phyloP scores from a whole-genome alignment of 208 protist genomes.

The Leishmania amazonensis region DNA sequence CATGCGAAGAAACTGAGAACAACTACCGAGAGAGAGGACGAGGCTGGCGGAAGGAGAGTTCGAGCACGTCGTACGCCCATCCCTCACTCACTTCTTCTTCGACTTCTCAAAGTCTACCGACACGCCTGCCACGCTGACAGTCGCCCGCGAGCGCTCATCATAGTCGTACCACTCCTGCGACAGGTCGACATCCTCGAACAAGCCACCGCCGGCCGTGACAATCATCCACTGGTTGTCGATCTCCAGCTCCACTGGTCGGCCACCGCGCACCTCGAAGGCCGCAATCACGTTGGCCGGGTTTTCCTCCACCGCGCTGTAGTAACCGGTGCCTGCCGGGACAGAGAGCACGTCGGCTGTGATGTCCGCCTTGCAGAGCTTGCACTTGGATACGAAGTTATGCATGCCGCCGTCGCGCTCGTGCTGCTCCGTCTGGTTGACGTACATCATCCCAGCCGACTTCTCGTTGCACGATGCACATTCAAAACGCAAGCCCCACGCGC shows the following conservation, averaged over 20 bases:
- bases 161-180: constrained; percentile 77
- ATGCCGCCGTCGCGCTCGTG: constrained; percentile 54
- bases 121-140: constrained; percentile 45
- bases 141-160: constrained; percentile 43
- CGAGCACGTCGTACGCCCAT: background rate
- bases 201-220: constrained; percentile 19
- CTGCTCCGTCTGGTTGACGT: constrained; percentile 52
- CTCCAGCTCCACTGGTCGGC: constrained; percentile 57
- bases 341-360: constrained; percentile 49
- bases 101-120: constrained; percentile 40
- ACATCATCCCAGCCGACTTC: constrained; percentile 44
- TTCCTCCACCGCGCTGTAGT: constrained; percentile 21
- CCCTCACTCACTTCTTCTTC: constrained; percentile 39
- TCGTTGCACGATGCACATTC: constrained; percentile 62
- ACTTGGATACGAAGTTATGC: constrained; percentile 59
- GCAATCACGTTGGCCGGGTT: constrained; percentile 26
- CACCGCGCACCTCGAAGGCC: constrained; percentile 70
- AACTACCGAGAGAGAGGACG: background rate
- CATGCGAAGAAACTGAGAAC: background rate
- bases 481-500: constrained; percentile 61
- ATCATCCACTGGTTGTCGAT: constrained; percentile 71
- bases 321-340: constrained; percentile 9
- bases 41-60: background rate
- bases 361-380: constrained; percentile 52
- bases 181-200: constrained; percentile 63